Evolutionary conservation across 805 yeast species (phyloP).

Genomic region (Metschnikowia matae): DNA sequence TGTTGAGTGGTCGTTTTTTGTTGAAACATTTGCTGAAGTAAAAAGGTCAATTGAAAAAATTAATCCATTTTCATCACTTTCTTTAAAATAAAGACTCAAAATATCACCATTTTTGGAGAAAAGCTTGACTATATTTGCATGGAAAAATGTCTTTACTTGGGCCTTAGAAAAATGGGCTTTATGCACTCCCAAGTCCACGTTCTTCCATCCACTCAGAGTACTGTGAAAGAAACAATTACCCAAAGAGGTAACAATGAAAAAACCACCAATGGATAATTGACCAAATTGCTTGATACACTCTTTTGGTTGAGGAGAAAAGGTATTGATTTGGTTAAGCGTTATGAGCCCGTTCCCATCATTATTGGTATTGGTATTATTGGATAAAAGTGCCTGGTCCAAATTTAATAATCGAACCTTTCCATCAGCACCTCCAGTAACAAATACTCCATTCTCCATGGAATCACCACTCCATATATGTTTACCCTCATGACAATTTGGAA

Average conservation of each 20-base stretch:
- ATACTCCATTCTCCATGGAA: conserved; percentile 43
- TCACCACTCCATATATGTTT: conserved; percentile 86
- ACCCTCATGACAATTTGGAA: conserved; percentile 70
- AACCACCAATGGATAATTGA: conserved; percentile 36
- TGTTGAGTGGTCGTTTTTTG: too few species aligned
- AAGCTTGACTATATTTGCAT: conserved; percentile 26
- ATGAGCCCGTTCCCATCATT: too few species aligned
- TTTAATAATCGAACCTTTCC: conserved; percentile 72
- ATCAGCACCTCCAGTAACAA: conserved; percentile 92
- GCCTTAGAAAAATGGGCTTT: background rate
- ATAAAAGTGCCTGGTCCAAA: background rate
- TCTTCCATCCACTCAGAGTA: conserved; percentile 6
- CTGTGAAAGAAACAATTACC: conserved; percentile 45
- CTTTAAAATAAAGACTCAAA: conserved; percentile 36
- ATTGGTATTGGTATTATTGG: too few species aligned
- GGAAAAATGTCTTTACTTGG: conserved; percentile 38
- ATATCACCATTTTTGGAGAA: conserved; percentile 39
- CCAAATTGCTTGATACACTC: conserved; percentile 63
- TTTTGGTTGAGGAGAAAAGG: conserved; percentile 26
- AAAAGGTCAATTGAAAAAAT: too few species aligned
- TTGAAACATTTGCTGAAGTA: background rate
- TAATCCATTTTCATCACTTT: too few species aligned
- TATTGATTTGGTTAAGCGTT: conserved; percentile 6
- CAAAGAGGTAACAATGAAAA: conserved; percentile 52
- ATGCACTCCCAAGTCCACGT: conserved; percentile 1